phyloP scores from a whole-genome alignment of 805 yeast genomes.

The Candida taoyuanica region DNA sequence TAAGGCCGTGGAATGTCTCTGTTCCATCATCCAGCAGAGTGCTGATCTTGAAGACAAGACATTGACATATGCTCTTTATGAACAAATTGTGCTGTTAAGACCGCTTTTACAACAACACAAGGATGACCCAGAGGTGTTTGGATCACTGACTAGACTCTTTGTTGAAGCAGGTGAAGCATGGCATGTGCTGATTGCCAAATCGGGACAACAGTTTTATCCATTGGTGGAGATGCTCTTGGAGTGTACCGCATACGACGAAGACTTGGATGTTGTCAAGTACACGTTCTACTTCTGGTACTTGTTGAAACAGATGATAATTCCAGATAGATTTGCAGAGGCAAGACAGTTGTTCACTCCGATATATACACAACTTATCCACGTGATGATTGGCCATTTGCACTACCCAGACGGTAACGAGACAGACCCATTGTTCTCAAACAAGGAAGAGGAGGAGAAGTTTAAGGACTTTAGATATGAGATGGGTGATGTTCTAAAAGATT shows the following conservation, averaged over 20 bases:
- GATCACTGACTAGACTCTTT: constrained; percentile 68
- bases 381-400: constrained; percentile 63
- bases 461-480: constrained; percentile 91
- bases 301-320: constrained; percentile 60
- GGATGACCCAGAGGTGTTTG: constrained; percentile 50
- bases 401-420: constrained; percentile 56
- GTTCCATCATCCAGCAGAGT: constrained; percentile 77
- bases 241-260: constrained; percentile 70
- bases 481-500: constrained; percentile 96
- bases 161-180: constrained; percentile 95
- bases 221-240: constrained; percentile 69
- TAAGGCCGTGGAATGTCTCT: constrained; percentile 80
- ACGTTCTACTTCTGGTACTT: constrained; percentile 92
- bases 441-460: constrained; percentile 89
- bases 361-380: constrained; percentile 52
- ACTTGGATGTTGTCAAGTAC: constrained; percentile 82
- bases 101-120: constrained; percentile 41
- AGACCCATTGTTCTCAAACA: constrained; percentile 52
- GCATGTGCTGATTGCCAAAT: constrained; percentile 79
- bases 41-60: constrained; percentile 63
- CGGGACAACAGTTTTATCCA: constrained; percentile 64
- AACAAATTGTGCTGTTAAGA: constrained; percentile 60
- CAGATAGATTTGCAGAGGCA: constrained; percentile 54
- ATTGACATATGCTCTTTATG: constrained; percentile 61
- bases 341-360: constrained; percentile 46